Evolutionary conservation across 2,329 filamentous ascomycete species (phyloP).

Genomic region (Chaetomium olivaceum): DNA sequence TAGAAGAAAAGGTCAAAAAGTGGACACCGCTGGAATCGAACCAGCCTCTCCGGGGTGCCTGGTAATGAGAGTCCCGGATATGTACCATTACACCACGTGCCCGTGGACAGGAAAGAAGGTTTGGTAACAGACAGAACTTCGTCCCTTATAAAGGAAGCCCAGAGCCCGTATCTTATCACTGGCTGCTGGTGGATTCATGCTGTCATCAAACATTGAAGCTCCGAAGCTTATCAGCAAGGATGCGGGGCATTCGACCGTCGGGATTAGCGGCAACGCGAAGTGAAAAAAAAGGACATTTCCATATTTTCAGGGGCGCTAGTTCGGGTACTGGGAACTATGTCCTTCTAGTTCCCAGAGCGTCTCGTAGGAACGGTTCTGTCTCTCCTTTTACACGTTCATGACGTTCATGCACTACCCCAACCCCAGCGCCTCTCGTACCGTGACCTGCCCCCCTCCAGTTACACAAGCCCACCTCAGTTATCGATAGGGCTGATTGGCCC

Average conservation of each 20-base stretch:
- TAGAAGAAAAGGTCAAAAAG: neutral
- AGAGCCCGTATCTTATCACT: constrained; percentile 9
- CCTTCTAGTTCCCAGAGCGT: neutral
- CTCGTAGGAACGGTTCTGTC: neutral
- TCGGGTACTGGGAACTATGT: neutral
- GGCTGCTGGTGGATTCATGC: neutral
- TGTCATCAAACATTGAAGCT: neutral
- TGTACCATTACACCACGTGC: constrained; percentile 2
- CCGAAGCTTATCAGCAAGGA: constrained; percentile 24
- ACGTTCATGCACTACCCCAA: neutral
- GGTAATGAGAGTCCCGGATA: neutral
- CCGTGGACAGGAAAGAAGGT: too few species aligned
- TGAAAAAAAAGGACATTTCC: neutral
- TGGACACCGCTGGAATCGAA: constrained; percentile 1
- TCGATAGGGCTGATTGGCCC: neutral
- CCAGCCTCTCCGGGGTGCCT: neutral
- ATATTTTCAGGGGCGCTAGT: neutral
- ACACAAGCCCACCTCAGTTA: neutral
- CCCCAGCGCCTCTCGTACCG: neutral
- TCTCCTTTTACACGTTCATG: neutral
- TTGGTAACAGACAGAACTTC: neutral
- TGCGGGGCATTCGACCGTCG: constrained; percentile 25
- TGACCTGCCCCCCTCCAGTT: neutral
- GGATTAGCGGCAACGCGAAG: neutral
- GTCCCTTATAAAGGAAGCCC: neutral